phyloP scores from a whole-genome alignment of 768 basidiomycete species.

The Hypholoma sublateritium region DNA sequence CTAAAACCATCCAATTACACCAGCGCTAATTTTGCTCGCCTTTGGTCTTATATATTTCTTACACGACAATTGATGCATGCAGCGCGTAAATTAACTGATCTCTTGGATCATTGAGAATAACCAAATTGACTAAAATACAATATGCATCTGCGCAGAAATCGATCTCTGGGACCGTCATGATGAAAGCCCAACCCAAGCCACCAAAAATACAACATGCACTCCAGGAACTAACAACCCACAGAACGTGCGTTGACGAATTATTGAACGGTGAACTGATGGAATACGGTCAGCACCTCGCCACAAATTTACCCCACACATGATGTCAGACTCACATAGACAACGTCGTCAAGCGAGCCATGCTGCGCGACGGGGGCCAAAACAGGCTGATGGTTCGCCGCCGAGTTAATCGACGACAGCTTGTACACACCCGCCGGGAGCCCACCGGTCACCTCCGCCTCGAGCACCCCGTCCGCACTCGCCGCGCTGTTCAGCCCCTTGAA shows the following conservation, averaged over 20 bases:
- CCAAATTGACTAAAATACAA: no score
- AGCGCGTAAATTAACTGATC: no score
- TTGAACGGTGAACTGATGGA: not conserved
- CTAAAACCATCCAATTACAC: no score
- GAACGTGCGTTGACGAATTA: not conserved
- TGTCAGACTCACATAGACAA: slow-evolving; percentile 45
- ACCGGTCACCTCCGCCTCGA: slow-evolving; percentile 47
- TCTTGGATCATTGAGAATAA: no score
- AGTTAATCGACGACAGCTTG: slow-evolving; percentile 57
- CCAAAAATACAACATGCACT: no score
- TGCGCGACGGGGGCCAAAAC: slow-evolving; percentile 58
- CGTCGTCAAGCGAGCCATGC: slow-evolving; percentile 60
- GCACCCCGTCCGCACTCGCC: slow-evolving; percentile 43
- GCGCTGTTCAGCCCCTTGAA: slow-evolving; percentile 55
- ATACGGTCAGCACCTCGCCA: not conserved
- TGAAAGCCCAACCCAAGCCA: no score
- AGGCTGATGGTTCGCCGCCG: slow-evolving; percentile 60
- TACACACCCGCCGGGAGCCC: slow-evolving; percentile 63
- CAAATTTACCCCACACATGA: not conserved
- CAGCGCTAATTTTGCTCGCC: no score
- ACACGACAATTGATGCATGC: no score
- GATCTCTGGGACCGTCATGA: no score
- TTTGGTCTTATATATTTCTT: no score
- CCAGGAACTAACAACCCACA: no score
- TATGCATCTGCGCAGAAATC: no score